phyloP scores from a whole-genome alignment of 164 flowering plant genomes.

The Piper longum region DNA sequence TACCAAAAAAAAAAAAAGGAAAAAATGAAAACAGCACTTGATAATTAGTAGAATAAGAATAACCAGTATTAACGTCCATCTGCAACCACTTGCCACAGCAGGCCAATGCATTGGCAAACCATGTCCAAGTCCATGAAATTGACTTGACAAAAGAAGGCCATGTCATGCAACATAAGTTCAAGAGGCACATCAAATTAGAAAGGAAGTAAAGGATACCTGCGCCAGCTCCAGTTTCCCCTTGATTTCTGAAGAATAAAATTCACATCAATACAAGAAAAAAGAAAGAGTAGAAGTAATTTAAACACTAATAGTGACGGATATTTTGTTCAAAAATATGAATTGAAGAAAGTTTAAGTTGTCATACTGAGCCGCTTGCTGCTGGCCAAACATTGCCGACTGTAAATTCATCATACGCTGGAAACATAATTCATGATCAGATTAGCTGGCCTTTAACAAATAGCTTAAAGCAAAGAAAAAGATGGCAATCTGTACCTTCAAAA shows the following conservation, averaged over 20 bases:
- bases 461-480: neutral
- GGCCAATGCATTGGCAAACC: too few relatives aligned
- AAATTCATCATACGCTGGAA: conserved; percentile 45
- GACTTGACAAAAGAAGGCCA: neutral
- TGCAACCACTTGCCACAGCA: neutral
- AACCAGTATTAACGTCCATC: neutral
- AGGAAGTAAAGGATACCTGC: conserved; percentile 23
- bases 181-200: neutral
- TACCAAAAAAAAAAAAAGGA: neutral
- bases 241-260: conserved; percentile 31
- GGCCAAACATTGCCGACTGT: conserved; percentile 40
- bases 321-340: neutral
- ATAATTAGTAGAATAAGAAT: neutral
- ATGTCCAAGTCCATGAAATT: neutral
- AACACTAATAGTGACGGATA: too few relatives aligned
- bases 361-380: conserved; percentile 37
- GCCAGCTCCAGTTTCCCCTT: conserved; percentile 33
- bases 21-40: neutral
- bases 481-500: too few relatives aligned
- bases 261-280: neutral
- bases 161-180: neutral
- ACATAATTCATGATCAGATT: neutral
- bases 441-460: neutral
- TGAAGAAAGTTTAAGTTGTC: conserved; percentile 3
- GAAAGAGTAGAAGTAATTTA: neutral